Conservation (phyloP, 768 basidiomycete species). For the Hygrocybe punicea region DNA sequence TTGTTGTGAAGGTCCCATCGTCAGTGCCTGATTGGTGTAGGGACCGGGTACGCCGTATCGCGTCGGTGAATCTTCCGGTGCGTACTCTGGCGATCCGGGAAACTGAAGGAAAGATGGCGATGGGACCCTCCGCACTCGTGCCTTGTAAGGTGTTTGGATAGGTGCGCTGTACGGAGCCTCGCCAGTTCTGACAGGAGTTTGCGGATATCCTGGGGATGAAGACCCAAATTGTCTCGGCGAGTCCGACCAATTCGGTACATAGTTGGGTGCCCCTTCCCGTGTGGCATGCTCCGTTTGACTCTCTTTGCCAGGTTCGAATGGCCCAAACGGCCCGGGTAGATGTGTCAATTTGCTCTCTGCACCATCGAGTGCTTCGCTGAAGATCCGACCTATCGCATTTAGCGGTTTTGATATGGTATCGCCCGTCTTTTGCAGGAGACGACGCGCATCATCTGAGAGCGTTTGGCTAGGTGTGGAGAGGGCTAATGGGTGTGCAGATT, state of each 20-base stretch:
- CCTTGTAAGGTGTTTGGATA: conserved; percentile 70
- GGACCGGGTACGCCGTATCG: conserved; percentile 35
- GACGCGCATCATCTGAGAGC: conserved; percentile 68
- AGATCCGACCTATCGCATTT: conserved; percentile 83
- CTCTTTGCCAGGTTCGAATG: conserved; percentile 60
- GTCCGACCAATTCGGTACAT: conserved; percentile 18
- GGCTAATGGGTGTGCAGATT: conserved; percentile 78
- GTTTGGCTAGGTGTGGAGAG: conserved; percentile 55
- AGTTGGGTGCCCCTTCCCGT: not conserved
- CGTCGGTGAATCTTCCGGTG: conserved; percentile 52
- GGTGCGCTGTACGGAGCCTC: conserved; percentile 36
- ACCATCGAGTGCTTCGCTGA: conserved; percentile 77
- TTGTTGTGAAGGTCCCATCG: conserved; percentile 49
- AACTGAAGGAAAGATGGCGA: conserved; percentile 37
- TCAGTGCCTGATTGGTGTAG: conserved; percentile 47
- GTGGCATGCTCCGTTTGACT: conserved; percentile 34
- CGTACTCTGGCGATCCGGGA: conserved; percentile 31
- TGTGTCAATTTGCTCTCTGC: conserved; percentile 62
- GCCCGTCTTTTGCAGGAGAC: conserved; percentile 85
- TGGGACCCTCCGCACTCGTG: conserved; percentile 56
- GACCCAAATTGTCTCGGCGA: no score
- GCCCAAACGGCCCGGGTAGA: conserved; percentile 67
- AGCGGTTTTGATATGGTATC: conserved; percentile 88
- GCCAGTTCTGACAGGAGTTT: conserved; percentile 35
- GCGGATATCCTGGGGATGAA: conserved; percentile 32